Evolutionary conservation across 192 early-diverging fungal genomes (phyloP).

Genomic region (Linderina pennispora): DNA sequence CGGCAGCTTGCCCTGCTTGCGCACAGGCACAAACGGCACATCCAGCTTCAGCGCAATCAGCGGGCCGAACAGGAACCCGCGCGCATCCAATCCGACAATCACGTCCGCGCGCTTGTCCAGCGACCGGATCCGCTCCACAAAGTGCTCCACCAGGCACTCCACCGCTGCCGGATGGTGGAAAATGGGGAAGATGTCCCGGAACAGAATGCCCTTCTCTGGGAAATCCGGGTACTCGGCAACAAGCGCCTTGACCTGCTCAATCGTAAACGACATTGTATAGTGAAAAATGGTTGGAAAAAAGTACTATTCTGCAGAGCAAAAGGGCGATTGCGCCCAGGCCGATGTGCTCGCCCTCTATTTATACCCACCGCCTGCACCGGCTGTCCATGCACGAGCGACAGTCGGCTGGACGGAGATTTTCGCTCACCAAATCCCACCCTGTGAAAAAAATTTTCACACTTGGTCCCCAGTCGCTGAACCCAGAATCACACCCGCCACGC

Average conservation of each 20-base stretch:
- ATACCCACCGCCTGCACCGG: no score
- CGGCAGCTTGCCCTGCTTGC: slow-evolving; percentile 96
- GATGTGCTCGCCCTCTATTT: no score
- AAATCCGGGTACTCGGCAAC: slow-evolving; percentile 66
- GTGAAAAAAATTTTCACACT: no score
- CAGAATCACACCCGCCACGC: no score
- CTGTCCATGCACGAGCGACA: no score
- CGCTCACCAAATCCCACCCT: no score
- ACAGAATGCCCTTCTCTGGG: slow-evolving; percentile 86
- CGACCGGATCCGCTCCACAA: slow-evolving; percentile 74
- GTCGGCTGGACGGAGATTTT: no score
- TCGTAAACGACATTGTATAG: slow-evolving; percentile 32
- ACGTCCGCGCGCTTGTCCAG: slow-evolving; percentile 73
- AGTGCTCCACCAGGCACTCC: slow-evolving; percentile 80
- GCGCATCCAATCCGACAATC: slow-evolving; percentile 92
- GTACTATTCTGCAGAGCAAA: background rate
- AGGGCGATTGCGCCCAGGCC: background rate
- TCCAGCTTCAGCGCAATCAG: slow-evolving; percentile 82
- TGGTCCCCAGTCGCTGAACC: no score
- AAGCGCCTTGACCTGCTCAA: slow-evolving; percentile 44
- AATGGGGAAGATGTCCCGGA: slow-evolving; percentile 96
- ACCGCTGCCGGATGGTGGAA: slow-evolving; percentile 94
- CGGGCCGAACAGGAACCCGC: slow-evolving; percentile 96
- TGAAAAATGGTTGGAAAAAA: background rate
- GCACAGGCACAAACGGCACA: slow-evolving; percentile 88